These are phyloP conservation scores for Lodderomyces pseudojiufengensis DNA, from an alignment of 1,139 yeast species.

Conservation along the genomic window DNA sequence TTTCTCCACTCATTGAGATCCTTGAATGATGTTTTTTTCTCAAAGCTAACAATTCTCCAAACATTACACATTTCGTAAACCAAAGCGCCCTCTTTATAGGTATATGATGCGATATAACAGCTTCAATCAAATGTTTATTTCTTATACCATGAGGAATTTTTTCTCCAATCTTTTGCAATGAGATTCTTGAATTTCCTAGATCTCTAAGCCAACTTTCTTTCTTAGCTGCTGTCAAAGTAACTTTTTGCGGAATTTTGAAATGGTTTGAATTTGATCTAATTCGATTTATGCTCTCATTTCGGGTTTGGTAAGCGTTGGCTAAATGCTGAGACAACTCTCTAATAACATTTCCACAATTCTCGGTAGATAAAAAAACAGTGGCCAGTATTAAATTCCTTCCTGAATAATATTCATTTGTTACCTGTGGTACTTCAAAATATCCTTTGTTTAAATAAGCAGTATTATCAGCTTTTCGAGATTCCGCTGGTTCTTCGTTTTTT, in stretches of 20 bases:
- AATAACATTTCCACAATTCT: slow-evolving; percentile 36
- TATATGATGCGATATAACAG: slow-evolving; percentile 58
- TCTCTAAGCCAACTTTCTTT: slow-evolving; percentile 83
- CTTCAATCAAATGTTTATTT: slow-evolving; percentile 68
- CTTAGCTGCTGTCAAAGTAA: slow-evolving; percentile 82
- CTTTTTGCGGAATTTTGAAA: slow-evolving; percentile 79
- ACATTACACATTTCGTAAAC: slow-evolving; percentile 84
- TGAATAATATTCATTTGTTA: slow-evolving; percentile 48
- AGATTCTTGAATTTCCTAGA: slow-evolving; percentile 62
- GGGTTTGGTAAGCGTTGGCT: slow-evolving; percentile 57
- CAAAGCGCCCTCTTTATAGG: slow-evolving; percentile 82
- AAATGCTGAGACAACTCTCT: slow-evolving; percentile 47
- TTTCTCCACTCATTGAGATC: slow-evolving; percentile 13
- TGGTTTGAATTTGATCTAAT: slow-evolving; percentile 49
- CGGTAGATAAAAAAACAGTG: slow-evolving; percentile 37
- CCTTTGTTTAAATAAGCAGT: slow-evolving; percentile 40
- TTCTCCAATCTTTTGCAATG: slow-evolving; percentile 63
- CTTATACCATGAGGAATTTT: slow-evolving; percentile 92
- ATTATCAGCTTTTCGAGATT: slow-evolving; percentile 24
- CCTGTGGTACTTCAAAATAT: slow-evolving; percentile 54
- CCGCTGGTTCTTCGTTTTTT: background rate
- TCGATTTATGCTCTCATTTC: slow-evolving; percentile 64
- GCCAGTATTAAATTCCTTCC: slow-evolving; percentile 51
- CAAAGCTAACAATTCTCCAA: slow-evolving; percentile 71
- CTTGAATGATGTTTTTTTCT: slow-evolving; percentile 44